These are phyloP conservation scores for Proteromonas lacertae DNA, from an alignment of 352 stramenopile genomes.

Conservation along the genomic window DNA sequence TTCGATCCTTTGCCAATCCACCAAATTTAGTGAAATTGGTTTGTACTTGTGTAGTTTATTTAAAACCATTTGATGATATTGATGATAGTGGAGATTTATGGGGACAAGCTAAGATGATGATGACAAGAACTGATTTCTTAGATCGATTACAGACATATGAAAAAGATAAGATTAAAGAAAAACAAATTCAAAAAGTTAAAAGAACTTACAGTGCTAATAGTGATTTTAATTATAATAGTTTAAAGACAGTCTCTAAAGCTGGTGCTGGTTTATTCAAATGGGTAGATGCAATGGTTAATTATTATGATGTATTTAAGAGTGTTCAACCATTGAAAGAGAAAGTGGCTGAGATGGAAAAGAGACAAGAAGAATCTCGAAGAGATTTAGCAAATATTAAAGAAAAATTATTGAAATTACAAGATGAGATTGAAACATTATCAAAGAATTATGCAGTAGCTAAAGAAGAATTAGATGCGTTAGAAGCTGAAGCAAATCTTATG, in stretches of 20 bases:
- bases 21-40: constrained; percentile 58
- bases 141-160: no score
- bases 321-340: constrained; percentile 58
- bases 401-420: constrained; percentile 8
- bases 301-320: constrained; percentile 49
- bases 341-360: constrained; percentile 35
- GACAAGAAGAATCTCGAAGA: constrained; percentile 6
- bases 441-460: constrained; percentile 45
- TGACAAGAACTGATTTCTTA: no score
- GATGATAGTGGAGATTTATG: not conserved
- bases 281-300: constrained; percentile 50
- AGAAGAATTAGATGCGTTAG: constrained; percentile 34
- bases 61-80: constrained; percentile 13
- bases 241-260: constrained; percentile 30
- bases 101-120: not conserved
- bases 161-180: no score
- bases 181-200: constrained; percentile 60
- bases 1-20: constrained; percentile 51
- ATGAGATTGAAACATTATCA: constrained; percentile 18
- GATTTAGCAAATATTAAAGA: constrained; percentile 14
- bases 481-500: constrained; percentile 31
- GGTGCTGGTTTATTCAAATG: constrained; percentile 48
- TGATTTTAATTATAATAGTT: constrained; percentile 37
- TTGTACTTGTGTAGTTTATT: constrained; percentile 44
- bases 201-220: constrained; percentile 58